A percentile compares a stretch with the other conserved stretches of the same genome.
Evolutionary conservation across 495 filamentous ascomycete species (phyloP).

Genomic region (Penicillium steckii): DNA sequence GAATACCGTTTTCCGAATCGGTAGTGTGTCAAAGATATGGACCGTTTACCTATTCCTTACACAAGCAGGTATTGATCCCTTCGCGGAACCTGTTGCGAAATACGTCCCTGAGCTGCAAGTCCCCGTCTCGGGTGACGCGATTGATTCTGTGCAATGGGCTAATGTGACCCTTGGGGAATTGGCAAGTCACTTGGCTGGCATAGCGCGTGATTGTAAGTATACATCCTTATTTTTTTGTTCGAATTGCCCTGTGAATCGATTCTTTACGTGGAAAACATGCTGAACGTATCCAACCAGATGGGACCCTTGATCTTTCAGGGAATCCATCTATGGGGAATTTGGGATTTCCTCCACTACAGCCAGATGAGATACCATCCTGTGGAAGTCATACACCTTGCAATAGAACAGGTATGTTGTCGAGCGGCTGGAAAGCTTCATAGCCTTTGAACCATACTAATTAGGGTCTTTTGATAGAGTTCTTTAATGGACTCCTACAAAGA

Average conservation of each 20-base stretch:
- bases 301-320: conserved; percentile 38
- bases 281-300: too few relatives aligned
- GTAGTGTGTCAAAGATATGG: conserved; percentile 50
- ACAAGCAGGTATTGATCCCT: conserved; percentile 39
- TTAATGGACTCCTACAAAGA: conserved; percentile 41
- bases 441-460: neutral
- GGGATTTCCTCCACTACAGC: conserved; percentile 36
- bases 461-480: conserved; percentile 41
- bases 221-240: conserved; percentile 47
- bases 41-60: conserved; percentile 48
- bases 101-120: conserved; percentile 53
- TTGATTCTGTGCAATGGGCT: conserved; percentile 47
- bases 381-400: conserved; percentile 17
- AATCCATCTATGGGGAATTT: conserved; percentile 12
- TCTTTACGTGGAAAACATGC: too few relatives aligned
- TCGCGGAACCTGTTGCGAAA: conserved; percentile 41
- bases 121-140: conserved; percentile 27
- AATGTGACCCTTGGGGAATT: conserved; percentile 54
- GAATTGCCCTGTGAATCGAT: too few relatives aligned
- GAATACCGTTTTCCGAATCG: conserved; percentile 51
- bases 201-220: conserved; percentile 42
- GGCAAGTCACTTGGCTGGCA: conserved; percentile 52
- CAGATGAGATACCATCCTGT: conserved; percentile 20
- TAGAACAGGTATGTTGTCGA: conserved; percentile 16
- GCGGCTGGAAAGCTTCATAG: too few relatives aligned